A percentile compares a stretch with the other conserved stretches of the same genome.
Conservation (phyloP, 306 rosid genomes). For the Parietaria judaica region DNA sequence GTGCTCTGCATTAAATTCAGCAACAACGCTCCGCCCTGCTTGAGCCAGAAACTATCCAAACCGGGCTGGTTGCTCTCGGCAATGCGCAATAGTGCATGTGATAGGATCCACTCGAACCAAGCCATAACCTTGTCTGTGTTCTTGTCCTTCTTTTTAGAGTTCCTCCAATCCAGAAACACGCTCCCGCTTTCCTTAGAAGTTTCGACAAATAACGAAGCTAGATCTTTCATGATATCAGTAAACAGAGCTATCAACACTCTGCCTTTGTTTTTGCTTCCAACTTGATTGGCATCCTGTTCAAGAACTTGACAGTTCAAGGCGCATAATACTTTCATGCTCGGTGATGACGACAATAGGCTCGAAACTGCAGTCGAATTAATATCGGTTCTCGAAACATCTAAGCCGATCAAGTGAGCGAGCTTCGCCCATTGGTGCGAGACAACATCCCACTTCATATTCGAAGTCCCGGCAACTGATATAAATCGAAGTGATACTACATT, state of each 20-base stretch:
- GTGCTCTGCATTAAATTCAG: slow-evolving; percentile 96
- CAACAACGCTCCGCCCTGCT: slow-evolving; percentile 85
- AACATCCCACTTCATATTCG: slow-evolving; percentile 79
- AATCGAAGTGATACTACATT: slow-evolving; percentile 65
- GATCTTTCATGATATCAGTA: slow-evolving; percentile 73
- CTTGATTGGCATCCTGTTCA: slow-evolving; percentile 63
- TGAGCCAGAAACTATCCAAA: slow-evolving; percentile 83
- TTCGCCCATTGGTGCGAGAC: slow-evolving; percentile 86
- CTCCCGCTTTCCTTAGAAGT: slow-evolving; percentile 53
- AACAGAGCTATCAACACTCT: slow-evolving; percentile 71
- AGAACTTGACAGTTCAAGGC: slow-evolving; percentile 84
- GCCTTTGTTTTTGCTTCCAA: slow-evolving; percentile 58
- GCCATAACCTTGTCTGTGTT: slow-evolving; percentile 68
- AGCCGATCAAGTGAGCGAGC: slow-evolving; percentile 74
- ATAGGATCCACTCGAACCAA: slow-evolving; percentile 99
- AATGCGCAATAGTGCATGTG: slow-evolving; percentile 89
- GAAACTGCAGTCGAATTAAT: slow-evolving; percentile 67
- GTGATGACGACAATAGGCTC: slow-evolving; percentile 64
- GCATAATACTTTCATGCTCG: slow-evolving; percentile 68
- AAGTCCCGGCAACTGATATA: slow-evolving; percentile 88
- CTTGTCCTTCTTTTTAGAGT: slow-evolving; percentile 45
- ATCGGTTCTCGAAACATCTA: slow-evolving; percentile 96
- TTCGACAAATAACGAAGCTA: slow-evolving; percentile 67
- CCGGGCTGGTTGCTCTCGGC: slow-evolving; percentile 96
- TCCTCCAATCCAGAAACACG: slow-evolving; percentile 88